Percentiles rank a stretch among this genome's conserved stretches.
Evolutionary conservation across 306 rosid genomes (phyloP).

Genomic region (Neltuma alba): DNA sequence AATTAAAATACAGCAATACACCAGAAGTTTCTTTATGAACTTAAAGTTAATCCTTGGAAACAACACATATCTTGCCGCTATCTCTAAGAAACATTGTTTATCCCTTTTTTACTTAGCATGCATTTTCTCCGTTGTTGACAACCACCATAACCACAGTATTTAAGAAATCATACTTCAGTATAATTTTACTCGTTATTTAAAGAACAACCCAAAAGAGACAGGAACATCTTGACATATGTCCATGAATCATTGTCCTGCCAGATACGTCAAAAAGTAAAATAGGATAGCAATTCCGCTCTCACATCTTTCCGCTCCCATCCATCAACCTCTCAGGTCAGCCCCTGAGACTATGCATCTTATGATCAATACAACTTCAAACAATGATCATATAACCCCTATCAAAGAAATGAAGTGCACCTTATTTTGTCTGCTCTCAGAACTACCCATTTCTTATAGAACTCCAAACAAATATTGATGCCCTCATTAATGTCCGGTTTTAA

Average conservation of each 20-base stretch:
- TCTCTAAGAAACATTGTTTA: background rate
- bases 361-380: background rate
- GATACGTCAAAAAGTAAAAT: background rate
- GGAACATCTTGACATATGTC: background rate
- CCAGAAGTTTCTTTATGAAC: background rate
- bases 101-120: background rate
- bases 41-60: background rate
- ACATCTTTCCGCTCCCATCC: background rate
- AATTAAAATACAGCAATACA: background rate
- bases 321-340: background rate
- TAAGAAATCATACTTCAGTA: background rate
- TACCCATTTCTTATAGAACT: background rate
- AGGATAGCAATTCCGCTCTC: background rate
- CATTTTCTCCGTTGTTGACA: background rate
- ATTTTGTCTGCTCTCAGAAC: background rate
- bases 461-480: constrained; percentile 4
- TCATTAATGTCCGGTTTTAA: constrained; percentile 10
- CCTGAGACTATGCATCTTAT: background rate
- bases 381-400: background rate
- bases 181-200: background rate
- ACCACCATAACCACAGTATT: background rate
- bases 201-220: background rate
- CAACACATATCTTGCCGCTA: background rate
- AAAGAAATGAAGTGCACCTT: background rate
- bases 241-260: background rate